Conservation (phyloP, 2,329 filamentous ascomycete genomes). For the Leptosphaerulina australis region DNA sequence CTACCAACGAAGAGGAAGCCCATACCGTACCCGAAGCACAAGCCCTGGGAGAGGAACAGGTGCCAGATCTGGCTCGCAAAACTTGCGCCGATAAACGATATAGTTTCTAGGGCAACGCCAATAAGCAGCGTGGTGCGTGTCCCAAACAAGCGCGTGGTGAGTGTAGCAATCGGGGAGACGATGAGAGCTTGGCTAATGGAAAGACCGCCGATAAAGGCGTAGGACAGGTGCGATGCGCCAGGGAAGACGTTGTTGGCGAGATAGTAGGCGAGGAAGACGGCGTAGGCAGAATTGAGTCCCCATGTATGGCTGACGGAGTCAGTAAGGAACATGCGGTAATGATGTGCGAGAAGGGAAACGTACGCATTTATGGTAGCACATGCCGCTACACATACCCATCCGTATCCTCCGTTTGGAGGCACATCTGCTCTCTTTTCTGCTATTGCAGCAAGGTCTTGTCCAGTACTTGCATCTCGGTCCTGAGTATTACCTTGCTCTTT, state of each 20-base stretch:
- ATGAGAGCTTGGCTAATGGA: conserved; percentile 70
- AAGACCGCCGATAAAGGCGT: conserved; percentile 78
- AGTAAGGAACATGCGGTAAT: conserved; percentile 4
- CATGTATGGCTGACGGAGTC: conserved; percentile 65
- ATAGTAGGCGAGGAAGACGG: conserved; percentile 76
- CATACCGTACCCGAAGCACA: conserved; percentile 79
- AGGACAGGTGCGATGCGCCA: conserved; percentile 67
- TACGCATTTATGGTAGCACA: conserved; percentile 45
- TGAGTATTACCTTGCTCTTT: conserved; percentile 1
- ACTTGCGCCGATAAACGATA: conserved; percentile 71
- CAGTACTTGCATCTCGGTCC: conserved; percentile 58
- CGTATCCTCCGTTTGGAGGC: conserved; percentile 69
- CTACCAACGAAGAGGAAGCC: conserved; percentile 75
- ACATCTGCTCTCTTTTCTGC: conserved; percentile 51
- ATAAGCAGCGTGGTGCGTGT: conserved; percentile 68
- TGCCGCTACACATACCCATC: conserved; percentile 60
- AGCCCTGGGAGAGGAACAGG: conserved; percentile 74
- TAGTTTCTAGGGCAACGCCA: conserved; percentile 68
- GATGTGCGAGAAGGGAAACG: conserved; percentile 14
- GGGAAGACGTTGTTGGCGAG: conserved; percentile 67
- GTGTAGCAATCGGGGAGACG: conserved; percentile 70
- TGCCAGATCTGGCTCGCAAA: conserved; percentile 75
- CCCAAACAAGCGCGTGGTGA: conserved; percentile 64
- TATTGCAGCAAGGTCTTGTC: background rate
- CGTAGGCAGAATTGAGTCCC: conserved; percentile 74